Conservation (phyloP, 2,329 filamentous ascomycete genomes). For the Neoarthrinium moseri region DNA sequence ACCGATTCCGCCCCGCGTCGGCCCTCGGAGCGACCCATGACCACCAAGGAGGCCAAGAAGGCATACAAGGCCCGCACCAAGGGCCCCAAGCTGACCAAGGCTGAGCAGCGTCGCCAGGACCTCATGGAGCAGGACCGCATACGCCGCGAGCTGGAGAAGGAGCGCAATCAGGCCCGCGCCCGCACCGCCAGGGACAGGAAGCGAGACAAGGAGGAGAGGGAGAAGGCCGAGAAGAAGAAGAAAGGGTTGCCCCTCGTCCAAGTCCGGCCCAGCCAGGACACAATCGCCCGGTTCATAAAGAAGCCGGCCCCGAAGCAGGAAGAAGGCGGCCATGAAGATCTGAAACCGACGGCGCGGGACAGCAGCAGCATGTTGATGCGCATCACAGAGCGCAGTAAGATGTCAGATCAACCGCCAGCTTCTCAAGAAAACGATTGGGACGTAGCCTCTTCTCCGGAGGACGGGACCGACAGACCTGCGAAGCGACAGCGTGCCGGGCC, state of each 20-base stretch:
- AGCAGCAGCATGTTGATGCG: background rate
- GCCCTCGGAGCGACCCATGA: constrained; percentile 50
- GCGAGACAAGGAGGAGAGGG: constrained; percentile 50
- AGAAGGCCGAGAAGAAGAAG: constrained; percentile 48
- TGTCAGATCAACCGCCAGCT: background rate
- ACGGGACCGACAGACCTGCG: background rate
- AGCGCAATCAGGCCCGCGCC: constrained; percentile 46
- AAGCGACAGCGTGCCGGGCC: constrained; percentile 1
- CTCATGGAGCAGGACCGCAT: constrained; percentile 54
- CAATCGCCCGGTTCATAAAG: constrained; percentile 52
- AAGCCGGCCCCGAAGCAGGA: constrained; percentile 26
- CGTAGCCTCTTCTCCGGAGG: background rate
- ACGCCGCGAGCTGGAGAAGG: constrained; percentile 49
- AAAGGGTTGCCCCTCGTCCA: constrained; percentile 53
- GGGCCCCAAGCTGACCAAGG: constrained; percentile 47
- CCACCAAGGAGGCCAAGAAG: constrained; percentile 50
- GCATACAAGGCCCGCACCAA: constrained; percentile 53
- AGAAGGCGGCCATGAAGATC: too few relatives aligned
- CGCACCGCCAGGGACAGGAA: constrained; percentile 52
- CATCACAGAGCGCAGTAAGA: background rate
- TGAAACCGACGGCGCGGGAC: background rate
- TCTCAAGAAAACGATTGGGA: constrained; percentile 4
- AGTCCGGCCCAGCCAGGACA: constrained; percentile 56
- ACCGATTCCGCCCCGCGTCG: constrained; percentile 15
- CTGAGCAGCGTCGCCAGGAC: constrained; percentile 39